phyloP scores from a whole-genome alignment of 495 filamentous ascomycete genomes.

The Penicillium parvum region DNA sequence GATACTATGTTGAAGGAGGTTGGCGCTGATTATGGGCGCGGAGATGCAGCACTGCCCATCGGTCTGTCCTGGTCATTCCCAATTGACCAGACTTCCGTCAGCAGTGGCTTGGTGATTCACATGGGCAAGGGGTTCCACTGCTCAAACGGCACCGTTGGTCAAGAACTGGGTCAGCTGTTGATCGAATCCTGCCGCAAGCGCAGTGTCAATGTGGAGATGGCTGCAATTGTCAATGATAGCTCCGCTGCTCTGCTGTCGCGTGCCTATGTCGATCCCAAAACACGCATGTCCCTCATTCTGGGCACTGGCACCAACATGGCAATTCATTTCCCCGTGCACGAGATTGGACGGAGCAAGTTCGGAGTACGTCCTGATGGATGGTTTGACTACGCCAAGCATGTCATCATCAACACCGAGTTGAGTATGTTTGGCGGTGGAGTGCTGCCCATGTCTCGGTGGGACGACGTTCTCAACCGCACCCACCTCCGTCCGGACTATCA shows the following conservation, averaged over 20 bases:
- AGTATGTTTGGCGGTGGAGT: slow-evolving; percentile 74
- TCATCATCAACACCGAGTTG: slow-evolving; percentile 86
- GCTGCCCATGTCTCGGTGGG: slow-evolving; percentile 70
- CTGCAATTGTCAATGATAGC: slow-evolving; percentile 81
- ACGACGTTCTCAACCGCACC: slow-evolving; percentile 60
- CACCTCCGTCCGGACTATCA: slow-evolving; percentile 78
- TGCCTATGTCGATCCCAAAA: slow-evolving; percentile 60
- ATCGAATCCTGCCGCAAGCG: slow-evolving; percentile 51
- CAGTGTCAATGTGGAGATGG: slow-evolving; percentile 48
- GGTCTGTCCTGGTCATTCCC: slow-evolving; percentile 69
- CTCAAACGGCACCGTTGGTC: slow-evolving; percentile 51
- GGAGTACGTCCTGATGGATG: slow-evolving; percentile 34
- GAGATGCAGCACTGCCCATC: slow-evolving; percentile 44
- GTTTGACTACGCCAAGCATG: slow-evolving; percentile 51
- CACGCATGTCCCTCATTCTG: slow-evolving; percentile 72
- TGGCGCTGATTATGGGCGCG: slow-evolving; percentile 35
- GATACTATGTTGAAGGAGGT: slow-evolving; percentile 48
- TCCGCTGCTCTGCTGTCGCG: slow-evolving; percentile 77
- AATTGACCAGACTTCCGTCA: slow-evolving; percentile 58
- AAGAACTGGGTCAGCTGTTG: slow-evolving; percentile 57
- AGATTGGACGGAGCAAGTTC: slow-evolving; percentile 62
- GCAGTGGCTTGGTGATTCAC: slow-evolving; percentile 51
- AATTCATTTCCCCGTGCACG: slow-evolving; percentile 59
- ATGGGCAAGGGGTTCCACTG: slow-evolving; percentile 69
- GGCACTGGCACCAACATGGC: slow-evolving; percentile 88